Conservation (phyloP, 1,139 yeast species). For the Kazachstania sp. region DNA sequence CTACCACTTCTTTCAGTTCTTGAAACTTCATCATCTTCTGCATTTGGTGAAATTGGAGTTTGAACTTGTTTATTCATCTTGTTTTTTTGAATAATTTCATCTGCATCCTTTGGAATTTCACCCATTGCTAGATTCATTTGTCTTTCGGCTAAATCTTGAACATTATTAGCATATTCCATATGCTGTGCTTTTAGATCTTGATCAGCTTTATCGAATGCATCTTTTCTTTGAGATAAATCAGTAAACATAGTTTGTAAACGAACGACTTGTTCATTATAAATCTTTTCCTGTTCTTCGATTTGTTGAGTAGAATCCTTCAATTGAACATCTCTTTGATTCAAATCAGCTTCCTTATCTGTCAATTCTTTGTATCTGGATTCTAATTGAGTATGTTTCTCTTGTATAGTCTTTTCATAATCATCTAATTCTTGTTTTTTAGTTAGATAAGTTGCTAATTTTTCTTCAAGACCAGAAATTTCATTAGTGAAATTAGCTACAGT, state of each 20-base stretch:
- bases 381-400: constrained; percentile 35
- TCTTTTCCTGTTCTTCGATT: constrained; percentile 31
- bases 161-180: constrained; percentile 33
- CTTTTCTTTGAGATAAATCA: constrained; percentile 31
- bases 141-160: constrained; percentile 33
- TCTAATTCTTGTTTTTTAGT: constrained; percentile 34
- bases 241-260: constrained; percentile 31
- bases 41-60: background rate
- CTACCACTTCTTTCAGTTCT: constrained; percentile 21
- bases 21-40: constrained; percentile 19
- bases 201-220: constrained; percentile 33
- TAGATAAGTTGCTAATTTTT: constrained; percentile 20
- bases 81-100: constrained; percentile 28
- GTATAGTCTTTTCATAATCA: constrained; percentile 31
- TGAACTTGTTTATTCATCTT: constrained; percentile 8
- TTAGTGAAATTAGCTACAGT: constrained; percentile 36
- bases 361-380: constrained; percentile 31
- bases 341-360: constrained; percentile 17
- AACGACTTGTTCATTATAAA: constrained; percentile 33
- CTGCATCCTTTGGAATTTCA: constrained; percentile 29
- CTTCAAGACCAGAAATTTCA: constrained; percentile 42
- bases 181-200: constrained; percentile 33
- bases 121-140: constrained; percentile 31
- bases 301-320: constrained; percentile 28
- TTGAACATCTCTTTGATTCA: constrained; percentile 30